Conservation (phyloP, 768 basidiomycete genomes). For the Tulasnella sp. region DNA sequence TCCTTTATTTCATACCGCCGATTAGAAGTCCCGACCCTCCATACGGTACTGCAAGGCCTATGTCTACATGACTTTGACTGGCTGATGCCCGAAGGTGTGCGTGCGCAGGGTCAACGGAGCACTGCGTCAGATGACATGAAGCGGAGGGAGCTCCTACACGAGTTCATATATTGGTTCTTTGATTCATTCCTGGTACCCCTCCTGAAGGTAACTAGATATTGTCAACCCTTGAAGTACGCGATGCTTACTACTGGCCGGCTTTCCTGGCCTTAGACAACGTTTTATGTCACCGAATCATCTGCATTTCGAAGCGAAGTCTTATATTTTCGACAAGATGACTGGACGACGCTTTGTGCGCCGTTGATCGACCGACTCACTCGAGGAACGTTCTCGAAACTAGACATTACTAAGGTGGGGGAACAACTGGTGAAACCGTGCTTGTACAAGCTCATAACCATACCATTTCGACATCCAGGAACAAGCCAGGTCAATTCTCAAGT, state of each 20-base stretch:
- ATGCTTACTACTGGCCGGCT: background rate
- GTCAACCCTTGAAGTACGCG: background rate
- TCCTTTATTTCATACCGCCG: conserved; percentile 63
- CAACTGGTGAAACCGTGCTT: background rate
- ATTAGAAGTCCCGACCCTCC: conserved; percentile 71
- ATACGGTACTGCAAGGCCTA: conserved; percentile 66
- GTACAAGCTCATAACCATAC: background rate
- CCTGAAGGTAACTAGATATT: conserved; percentile 45
- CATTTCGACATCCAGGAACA: conserved; percentile 27
- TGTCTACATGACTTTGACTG: conserved; percentile 67
- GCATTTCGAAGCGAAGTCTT: conserved; percentile 71
- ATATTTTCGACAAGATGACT: conserved; percentile 93
- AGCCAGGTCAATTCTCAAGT: conserved; percentile 52
- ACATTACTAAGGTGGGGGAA: conserved; percentile 38
- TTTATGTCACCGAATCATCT: conserved; percentile 88
- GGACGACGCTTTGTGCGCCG: conserved; percentile 73
- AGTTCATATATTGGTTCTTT: conserved; percentile 92
- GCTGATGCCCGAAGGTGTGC: conserved; percentile 31
- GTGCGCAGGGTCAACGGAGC: conserved; percentile 26
- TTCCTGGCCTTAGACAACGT: conserved; percentile 83
- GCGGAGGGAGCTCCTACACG: conserved; percentile 68
- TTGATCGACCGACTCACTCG: conserved; percentile 61
- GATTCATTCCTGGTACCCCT: conserved; percentile 73
- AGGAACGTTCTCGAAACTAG: conserved; percentile 57
- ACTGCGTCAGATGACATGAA: conserved; percentile 60